A percentile compares a stretch with the other conserved stretches of the same genome.
Evolutionary conservation across 176 grass and related monocot genomes (phyloP).

Genomic region (Echinochloa phyllopogon): DNA sequence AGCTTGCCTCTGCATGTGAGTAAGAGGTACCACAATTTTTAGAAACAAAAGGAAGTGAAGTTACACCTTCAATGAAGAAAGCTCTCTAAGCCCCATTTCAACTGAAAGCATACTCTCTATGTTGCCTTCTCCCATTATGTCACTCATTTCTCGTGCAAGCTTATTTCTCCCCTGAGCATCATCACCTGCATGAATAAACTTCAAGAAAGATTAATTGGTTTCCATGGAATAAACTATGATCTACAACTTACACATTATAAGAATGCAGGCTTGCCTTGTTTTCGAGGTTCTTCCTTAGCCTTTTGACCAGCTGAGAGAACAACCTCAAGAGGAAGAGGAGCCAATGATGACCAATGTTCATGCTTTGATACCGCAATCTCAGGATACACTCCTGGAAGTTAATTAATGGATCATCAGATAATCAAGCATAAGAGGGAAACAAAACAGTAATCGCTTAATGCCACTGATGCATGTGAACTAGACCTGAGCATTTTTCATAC

Average conservation of each 20-base stretch:
- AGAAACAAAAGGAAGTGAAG: slow-evolving; percentile 34
- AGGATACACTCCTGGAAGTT: slow-evolving; percentile 84
- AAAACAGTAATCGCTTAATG: slow-evolving; percentile 1
- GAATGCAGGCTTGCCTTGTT: slow-evolving; percentile 56
- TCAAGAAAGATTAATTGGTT: slow-evolving; percentile 41
- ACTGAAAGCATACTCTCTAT: slow-evolving; percentile 99
- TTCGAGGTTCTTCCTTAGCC: slow-evolving; percentile 83
- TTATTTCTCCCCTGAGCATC: slow-evolving; percentile 78
- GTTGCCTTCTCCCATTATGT: slow-evolving; percentile 95
- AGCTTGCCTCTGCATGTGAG: not conserved
- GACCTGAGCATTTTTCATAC: slow-evolving; percentile 15
- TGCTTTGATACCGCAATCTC: slow-evolving; percentile 95
- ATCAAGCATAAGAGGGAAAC: slow-evolving; percentile 8
- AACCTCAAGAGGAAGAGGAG: slow-evolving; percentile 93
- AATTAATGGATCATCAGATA: slow-evolving; percentile 41
- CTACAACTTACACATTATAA: slow-evolving; percentile 14
- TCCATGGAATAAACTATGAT: slow-evolving; percentile 31
- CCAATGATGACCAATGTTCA: slow-evolving; percentile 98
- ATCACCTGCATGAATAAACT: slow-evolving; percentile 58
- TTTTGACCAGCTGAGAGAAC: slow-evolving; percentile 98
- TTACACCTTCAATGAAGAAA: slow-evolving; percentile 86
- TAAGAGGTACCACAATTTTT: slow-evolving; percentile 11
- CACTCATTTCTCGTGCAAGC: slow-evolving; percentile 77
- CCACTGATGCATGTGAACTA: not conserved
- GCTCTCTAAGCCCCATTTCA: slow-evolving; percentile 98